Evolutionary conservation across 306 rosid species (phyloP), one percentile per base, ranked within the genome.

Genomic region (Pterocarpus santalinus): DNA sequence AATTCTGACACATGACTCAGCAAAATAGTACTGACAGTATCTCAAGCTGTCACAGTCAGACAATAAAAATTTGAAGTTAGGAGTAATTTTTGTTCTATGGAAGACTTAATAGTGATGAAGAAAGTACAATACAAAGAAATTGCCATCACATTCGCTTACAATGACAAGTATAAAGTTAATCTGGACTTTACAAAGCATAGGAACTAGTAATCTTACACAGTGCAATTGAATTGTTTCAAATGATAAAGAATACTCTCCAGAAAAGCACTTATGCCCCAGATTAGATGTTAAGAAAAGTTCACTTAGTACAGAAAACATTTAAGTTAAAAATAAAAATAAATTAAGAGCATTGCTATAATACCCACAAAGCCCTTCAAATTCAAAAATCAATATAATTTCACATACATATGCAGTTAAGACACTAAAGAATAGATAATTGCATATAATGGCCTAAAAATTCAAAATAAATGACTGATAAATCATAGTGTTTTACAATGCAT

Each of bases 201-300:
- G 71, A 61, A 43, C 44, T 14, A 38, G 57, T 30, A 33, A 3
- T 46, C 12, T 60, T 22, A 57, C 0, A 47, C 5, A 47, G 11
- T 12, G 2, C 34, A 53, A 65, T 39, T 44, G 43, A 67, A 79
- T 69, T 69, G 53, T 61, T 80, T 61, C 46, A 70, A 34, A 72
- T 11, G 64, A 33, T 56, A 15, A 58, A 43, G 41, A 58, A 80
- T 17, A 13, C 4, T 62, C 41, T 30, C 33, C 77, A 58, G 2
- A 46, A 16, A 60, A 53, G 17, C 41, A 69, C 38, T 16, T 34
- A 69, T 9, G 67, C 55, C 39, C 63, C 63, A 13, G n/a, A 69
- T 6, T 43, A 55, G 8, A 78, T 30, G 9, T 53, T 5, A 69
- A 44, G 53, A 46, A 0, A 6, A 60, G 32, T 69, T 57, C 38